These are phyloP conservation scores for Thermochaetoides thermophila DNA, from an alignment of 495 filamentous ascomycete genomes.

Conservation along the genomic window DNA sequence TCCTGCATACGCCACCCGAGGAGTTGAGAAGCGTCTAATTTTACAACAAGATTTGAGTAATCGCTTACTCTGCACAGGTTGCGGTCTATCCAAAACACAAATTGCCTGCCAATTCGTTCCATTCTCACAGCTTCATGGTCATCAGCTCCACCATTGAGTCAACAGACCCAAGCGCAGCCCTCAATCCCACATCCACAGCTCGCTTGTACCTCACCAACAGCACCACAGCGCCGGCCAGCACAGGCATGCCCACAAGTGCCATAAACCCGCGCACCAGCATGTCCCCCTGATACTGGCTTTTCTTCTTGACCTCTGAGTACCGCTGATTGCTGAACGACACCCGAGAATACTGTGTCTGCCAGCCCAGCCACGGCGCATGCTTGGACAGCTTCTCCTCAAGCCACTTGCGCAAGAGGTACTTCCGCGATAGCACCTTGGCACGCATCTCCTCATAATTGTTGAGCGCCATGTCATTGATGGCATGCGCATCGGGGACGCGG, in stretches of 20 bases:
- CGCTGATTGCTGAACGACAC: slow-evolving; percentile 86
- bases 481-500: slow-evolving; percentile 61
- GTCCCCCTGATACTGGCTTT: slow-evolving; percentile 51
- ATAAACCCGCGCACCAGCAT: slow-evolving; percentile 30
- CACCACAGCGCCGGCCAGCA: slow-evolving; percentile 10
- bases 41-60: too few relatives aligned
- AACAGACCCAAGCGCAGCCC: slow-evolving; percentile 6
- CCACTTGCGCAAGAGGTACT: slow-evolving; percentile 66
- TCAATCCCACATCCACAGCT: slow-evolving; percentile 7
- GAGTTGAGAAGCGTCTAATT: too few relatives aligned
- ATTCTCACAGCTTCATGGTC: slow-evolving; percentile 4
- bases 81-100: too few relatives aligned
- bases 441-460: slow-evolving; percentile 93
- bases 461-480: slow-evolving; percentile 85
- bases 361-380: slow-evolving; percentile 63
- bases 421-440: slow-evolving; percentile 54
- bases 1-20: too few relatives aligned
- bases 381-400: slow-evolving; percentile 71
- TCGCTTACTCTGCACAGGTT: too few relatives aligned
- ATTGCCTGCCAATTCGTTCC: neutral
- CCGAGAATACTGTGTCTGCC: slow-evolving; percentile 83
- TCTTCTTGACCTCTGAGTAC: slow-evolving; percentile 66
- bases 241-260: slow-evolving; percentile 15
- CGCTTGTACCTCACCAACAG: slow-evolving; percentile 8
- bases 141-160: slow-evolving; percentile 10